Evolutionary conservation across 2,329 filamentous ascomycete genomes (phyloP), one percentile per base, ranked within the genome.

Genomic region (Alternaria burnsii): DNA sequence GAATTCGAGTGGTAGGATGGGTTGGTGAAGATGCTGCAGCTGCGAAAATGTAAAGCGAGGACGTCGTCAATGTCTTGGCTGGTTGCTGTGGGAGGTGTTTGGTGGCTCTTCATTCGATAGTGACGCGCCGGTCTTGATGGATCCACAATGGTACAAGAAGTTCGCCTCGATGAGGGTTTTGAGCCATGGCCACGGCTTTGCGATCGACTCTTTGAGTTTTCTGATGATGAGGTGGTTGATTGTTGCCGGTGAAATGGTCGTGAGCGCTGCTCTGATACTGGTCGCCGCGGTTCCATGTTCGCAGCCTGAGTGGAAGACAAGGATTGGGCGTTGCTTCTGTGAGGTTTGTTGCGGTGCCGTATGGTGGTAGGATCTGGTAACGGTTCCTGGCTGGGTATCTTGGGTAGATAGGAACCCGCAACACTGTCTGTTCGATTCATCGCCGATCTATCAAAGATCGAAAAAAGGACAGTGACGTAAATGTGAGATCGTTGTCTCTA

Each of bases 31-130:
- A 80, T 63, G 57, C 68, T 76, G 61, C 75, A 78, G 54, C 74
- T 76, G 64, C 78, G 76, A 53, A 77, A 78, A 62, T 80, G 78
- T 32, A 80, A 69, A 12, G 78, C 78, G 1, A 79, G 71, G 14
- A 78, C 76, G 53, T 79, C 77, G 61, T 80, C 77, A 43, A 79
- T 70, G 48, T 79, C 77, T 54, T 71, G 72, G 54, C 65, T 72
- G 32, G 58, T 58, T 42, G 65, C 59, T 11, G 69, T 58, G 6
- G 70, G 69, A 11, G 66, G 62, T 16, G 72, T 68, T 46, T 77
- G 71, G 5, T 72, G 73, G 55, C 74, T 78, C 38, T 71, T 73
- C 34, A 78, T 73, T 38, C 76, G 66, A 62, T 76, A 73, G 54
- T 78, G 74, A 34, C 74, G 74, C 46, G 72, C 68, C 66, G 74